A percentile compares a stretch with the other conserved stretches of the same genome.
phyloP scores from a whole-genome alignment of 164 flowering plant genomes.

The Echeveria elegans region DNA sequence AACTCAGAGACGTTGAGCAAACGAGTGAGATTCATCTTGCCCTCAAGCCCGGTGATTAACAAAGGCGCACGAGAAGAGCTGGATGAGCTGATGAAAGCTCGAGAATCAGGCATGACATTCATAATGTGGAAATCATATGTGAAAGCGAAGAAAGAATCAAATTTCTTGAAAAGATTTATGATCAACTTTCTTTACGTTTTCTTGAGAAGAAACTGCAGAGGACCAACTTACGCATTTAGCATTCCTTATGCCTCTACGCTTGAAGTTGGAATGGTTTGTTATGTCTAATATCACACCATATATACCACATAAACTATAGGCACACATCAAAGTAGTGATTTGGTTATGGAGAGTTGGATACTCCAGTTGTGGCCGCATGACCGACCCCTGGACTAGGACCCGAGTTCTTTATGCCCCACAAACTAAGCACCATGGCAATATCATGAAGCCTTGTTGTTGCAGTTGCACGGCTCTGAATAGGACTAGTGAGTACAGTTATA shows the following conservation, averaged over 20 bases:
- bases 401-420: background rate
- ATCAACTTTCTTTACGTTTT: conserved; percentile 69
- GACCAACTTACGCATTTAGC: conserved; percentile 35
- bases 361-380: background rate
- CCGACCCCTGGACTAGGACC: conserved; percentile 1
- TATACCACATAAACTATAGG: background rate
- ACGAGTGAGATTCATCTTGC: conserved; percentile 69
- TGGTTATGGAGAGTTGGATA: background rate
- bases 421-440: background rate
- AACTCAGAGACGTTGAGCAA: conserved; percentile 24
- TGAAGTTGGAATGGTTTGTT: conserved; percentile 67
- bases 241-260: conserved; percentile 59
- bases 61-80: conserved; percentile 33
- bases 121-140: conserved; percentile 57
- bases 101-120: conserved; percentile 72
- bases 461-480: background rate
- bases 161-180: conserved; percentile 54
- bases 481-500: background rate
- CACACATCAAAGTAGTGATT: background rate
- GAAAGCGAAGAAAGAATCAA: conserved; percentile 57
- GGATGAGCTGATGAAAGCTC: conserved; percentile 67
- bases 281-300: conserved; percentile 22
- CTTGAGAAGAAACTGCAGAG: conserved; percentile 63
- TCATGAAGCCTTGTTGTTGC: background rate
- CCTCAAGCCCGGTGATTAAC: conserved; percentile 44